A percentile compares a stretch with the other conserved stretches of the same genome.
Evolutionary conservation across 805 yeast species (phyloP).

Genomic region (Metschnikowia drakensbergensis): DNA sequence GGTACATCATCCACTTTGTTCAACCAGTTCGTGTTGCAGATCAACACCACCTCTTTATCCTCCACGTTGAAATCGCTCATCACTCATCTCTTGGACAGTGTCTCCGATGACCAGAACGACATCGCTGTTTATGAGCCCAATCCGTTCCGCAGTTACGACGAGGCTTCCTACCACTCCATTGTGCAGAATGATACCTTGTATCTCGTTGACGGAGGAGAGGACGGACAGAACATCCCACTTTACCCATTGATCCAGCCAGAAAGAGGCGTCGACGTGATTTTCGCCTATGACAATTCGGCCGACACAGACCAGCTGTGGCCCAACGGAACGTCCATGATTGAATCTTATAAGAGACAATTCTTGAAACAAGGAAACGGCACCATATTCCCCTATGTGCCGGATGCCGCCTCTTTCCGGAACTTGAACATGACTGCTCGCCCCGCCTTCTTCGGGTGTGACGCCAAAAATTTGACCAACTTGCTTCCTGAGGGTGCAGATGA

Average conservation of each 20-base stretch:
- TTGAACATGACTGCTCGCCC: conserved; percentile 23
- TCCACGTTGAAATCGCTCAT: conserved; percentile 24
- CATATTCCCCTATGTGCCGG: conserved; percentile 27
- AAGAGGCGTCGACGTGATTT: conserved; percentile 38
- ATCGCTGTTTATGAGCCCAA: conserved; percentile 40
- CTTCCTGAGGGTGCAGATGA: conserved; percentile 15
- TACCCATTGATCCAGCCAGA: conserved; percentile 37
- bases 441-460: conserved; percentile 27
- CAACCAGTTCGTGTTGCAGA: conserved; percentile 29
- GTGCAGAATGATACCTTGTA: conserved; percentile 29
- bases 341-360: conserved; percentile 31
- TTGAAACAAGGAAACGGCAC: conserved; percentile 24
- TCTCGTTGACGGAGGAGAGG: conserved; percentile 44
- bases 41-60: conserved; percentile 22
- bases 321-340: conserved; percentile 37
- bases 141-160: conserved; percentile 29
- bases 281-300: conserved; percentile 38
- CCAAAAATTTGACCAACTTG: conserved; percentile 21
- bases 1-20: conserved; percentile 40
- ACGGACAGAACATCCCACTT: conserved; percentile 39
- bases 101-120: conserved; percentile 29
- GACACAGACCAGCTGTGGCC: conserved; percentile 40
- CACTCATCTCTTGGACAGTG: conserved; percentile 21
- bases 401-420: conserved; percentile 18
- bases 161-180: conserved; percentile 19